A percentile compares a stretch with the other conserved stretches of the same genome.
Conservation (phyloP, 306 rosid genomes). For the Sicyos baderoa region DNA sequence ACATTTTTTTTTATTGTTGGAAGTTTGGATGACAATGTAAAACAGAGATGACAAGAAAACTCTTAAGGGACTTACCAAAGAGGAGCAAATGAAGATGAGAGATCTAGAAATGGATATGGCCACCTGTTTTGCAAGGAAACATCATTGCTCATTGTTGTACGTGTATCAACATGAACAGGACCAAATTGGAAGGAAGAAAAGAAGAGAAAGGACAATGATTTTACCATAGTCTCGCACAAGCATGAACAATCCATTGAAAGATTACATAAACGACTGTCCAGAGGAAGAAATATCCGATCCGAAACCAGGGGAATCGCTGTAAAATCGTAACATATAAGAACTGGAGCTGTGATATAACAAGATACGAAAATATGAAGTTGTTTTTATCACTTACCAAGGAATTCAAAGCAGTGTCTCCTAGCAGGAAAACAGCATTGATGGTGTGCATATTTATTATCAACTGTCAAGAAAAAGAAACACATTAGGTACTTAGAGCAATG, state of each 20-base stretch:
- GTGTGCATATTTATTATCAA: constrained; percentile 67
- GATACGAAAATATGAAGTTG: neutral
- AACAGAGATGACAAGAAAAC: neutral
- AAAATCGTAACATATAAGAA: neutral
- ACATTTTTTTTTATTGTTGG: neutral
- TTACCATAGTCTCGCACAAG: constrained; percentile 70
- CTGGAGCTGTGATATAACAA: neutral
- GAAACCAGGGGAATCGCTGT: constrained; percentile 88
- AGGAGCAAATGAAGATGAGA: constrained; percentile 75
- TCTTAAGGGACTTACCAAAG: constrained; percentile 43
- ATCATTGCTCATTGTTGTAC: neutral
- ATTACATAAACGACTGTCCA: constrained; percentile 76
- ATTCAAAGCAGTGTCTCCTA: constrained; percentile 77
- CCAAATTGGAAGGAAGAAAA: constrained; percentile 8
- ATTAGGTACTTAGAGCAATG: neutral
- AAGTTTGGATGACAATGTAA: neutral
- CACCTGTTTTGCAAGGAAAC: constrained; percentile 55
- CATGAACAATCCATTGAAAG: constrained; percentile 83
- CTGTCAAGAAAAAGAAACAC: constrained; percentile 34
- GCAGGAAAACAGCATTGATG: constrained; percentile 80
- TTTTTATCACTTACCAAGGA: constrained; percentile 43
- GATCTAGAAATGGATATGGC: constrained; percentile 97
- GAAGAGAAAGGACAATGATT: constrained; percentile 10
- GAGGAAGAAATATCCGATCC: constrained; percentile 81
- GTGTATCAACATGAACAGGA: constrained; percentile 11